A percentile compares a stretch with the other conserved stretches of the same genome.
These are phyloP conservation scores for Nannizziopsis barbatae DNA, from an alignment of 2,329 filamentous ascomycete genomes.

Conservation along the genomic window DNA sequence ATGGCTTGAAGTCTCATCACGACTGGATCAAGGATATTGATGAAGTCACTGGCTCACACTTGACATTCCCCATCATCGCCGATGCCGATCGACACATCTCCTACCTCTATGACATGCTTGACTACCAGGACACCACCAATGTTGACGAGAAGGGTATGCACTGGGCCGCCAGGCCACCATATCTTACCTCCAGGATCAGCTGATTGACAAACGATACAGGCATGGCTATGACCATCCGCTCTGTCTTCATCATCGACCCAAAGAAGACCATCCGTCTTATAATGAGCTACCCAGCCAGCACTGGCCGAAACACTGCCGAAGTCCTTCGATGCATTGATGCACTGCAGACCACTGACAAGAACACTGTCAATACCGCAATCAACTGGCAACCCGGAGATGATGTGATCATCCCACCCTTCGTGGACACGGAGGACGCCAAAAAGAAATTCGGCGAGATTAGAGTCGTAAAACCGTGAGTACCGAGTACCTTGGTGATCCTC, in stretches of 20 bases:
- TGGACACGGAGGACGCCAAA: slow-evolving; percentile 76
- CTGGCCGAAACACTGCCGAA: slow-evolving; percentile 71
- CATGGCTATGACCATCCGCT: slow-evolving; percentile 86
- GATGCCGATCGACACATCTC: slow-evolving; percentile 70
- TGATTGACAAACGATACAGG: slow-evolving; percentile 11
- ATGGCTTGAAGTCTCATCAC: slow-evolving; percentile 71
- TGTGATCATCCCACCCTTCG: slow-evolving; percentile 76
- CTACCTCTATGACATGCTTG: slow-evolving; percentile 69
- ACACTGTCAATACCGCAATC: slow-evolving; percentile 78
- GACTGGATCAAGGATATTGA: slow-evolving; percentile 85
- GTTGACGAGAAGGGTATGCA: slow-evolving; percentile 58
- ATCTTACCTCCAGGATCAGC: not conserved
- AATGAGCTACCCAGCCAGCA: slow-evolving; percentile 84
- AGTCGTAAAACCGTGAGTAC: slow-evolving; percentile 47
- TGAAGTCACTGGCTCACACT: slow-evolving; percentile 59
- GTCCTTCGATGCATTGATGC: slow-evolving; percentile 69
- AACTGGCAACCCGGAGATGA: slow-evolving; percentile 84
- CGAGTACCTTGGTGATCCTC: slow-evolving; percentile 15
- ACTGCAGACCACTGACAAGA: slow-evolving; percentile 73
- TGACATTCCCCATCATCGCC: slow-evolving; percentile 69
- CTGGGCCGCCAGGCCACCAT: not conserved
- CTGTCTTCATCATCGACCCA: slow-evolving; percentile 89
- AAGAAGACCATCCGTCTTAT: slow-evolving; percentile 87
- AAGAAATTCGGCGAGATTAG: slow-evolving; percentile 68
- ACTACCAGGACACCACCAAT: slow-evolving; percentile 71